Conservation (phyloP, 2,329 filamentous ascomycete genomes). For the Neospermospora avenae region DNA sequence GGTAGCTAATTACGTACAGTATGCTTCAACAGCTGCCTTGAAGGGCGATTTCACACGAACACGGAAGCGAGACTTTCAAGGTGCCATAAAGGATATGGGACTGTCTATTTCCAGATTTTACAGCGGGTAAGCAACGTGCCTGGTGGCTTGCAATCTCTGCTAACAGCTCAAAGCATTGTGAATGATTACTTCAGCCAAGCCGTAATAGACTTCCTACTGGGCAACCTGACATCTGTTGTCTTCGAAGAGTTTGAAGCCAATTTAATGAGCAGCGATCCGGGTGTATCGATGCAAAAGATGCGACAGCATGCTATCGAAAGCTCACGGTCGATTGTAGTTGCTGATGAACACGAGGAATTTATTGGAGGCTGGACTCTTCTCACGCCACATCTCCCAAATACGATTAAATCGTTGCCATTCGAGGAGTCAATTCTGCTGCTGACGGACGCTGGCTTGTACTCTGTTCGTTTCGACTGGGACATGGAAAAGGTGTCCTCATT, state of each 20-base stretch:
- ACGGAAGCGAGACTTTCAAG: conserved; percentile 83
- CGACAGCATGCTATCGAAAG: conserved; percentile 87
- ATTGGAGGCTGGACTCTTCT: conserved; percentile 87
- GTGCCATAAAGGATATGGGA: conserved; percentile 86
- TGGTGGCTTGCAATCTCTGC: neutral
- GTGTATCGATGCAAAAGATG: conserved; percentile 79
- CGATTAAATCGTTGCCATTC: conserved; percentile 66
- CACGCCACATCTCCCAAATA: conserved; percentile 69
- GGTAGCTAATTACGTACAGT: conserved; percentile 51
- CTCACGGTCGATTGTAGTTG: conserved; percentile 81
- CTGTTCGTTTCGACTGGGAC: conserved; percentile 91
- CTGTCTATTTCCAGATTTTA: conserved; percentile 77
- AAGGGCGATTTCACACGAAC: conserved; percentile 97
- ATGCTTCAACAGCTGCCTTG: conserved; percentile 90
- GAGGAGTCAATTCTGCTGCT: conserved; percentile 86
- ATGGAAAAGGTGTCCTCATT: conserved; percentile 93
- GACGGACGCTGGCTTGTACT: conserved; percentile 81
- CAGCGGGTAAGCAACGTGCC: conserved; percentile 50
- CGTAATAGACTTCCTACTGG: conserved; percentile 89
- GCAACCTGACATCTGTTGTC: conserved; percentile 77
- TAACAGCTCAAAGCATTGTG: conserved; percentile 67
- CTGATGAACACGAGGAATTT: conserved; percentile 78
- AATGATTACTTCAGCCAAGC: conserved; percentile 97
- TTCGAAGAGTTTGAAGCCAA: conserved; percentile 94
- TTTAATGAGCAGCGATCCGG: conserved; percentile 90